A percentile compares a stretch with the other conserved stretches of the same genome.
phyloP scores from a whole-genome alignment of 139 green algal genomes.

The Tetratostichococcus sp. region DNA sequence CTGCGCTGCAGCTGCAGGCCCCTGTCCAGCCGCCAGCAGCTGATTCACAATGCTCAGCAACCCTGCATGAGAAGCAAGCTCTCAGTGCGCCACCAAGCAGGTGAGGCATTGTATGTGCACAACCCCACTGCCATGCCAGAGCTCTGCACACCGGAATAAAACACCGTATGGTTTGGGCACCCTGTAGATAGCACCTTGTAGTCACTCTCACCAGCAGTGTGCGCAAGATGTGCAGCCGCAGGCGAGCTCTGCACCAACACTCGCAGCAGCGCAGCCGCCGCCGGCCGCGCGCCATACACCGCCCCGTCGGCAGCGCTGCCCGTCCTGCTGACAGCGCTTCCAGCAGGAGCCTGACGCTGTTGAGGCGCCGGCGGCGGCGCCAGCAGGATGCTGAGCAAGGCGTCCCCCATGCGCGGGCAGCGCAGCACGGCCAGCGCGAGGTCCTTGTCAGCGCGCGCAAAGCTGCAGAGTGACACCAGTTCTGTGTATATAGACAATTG shows the following conservation, averaged over 20 bases:
- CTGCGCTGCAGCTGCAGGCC: too few relatives aligned
- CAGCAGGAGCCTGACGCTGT: background rate
- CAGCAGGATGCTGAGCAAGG: background rate
- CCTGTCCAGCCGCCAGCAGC: background rate
- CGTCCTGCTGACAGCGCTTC: background rate
- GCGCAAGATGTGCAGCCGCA: background rate
- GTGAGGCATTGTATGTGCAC: too few relatives aligned
- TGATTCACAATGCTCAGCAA: background rate
- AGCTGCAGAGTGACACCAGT: too few relatives aligned
- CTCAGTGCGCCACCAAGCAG: too few relatives aligned
- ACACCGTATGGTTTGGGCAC: too few relatives aligned
- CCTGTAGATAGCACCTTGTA: too few relatives aligned
- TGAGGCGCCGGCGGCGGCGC: background rate
- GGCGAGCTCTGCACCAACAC: background rate
- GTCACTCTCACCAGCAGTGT: background rate
- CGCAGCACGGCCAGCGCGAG: constrained; percentile 7
- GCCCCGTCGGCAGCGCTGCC: background rate
- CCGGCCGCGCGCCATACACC: background rate
- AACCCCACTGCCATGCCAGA: too few relatives aligned
- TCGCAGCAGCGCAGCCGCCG: background rate
- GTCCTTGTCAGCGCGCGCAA: background rate
- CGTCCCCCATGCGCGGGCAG: constrained; percentile 6
- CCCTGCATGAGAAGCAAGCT: too few relatives aligned
- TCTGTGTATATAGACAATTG: too few relatives aligned
- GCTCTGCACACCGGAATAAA: too few relatives aligned